phyloP scores from a whole-genome alignment of 306 rosid genomes.

The Cicer pinnatifidum region DNA sequence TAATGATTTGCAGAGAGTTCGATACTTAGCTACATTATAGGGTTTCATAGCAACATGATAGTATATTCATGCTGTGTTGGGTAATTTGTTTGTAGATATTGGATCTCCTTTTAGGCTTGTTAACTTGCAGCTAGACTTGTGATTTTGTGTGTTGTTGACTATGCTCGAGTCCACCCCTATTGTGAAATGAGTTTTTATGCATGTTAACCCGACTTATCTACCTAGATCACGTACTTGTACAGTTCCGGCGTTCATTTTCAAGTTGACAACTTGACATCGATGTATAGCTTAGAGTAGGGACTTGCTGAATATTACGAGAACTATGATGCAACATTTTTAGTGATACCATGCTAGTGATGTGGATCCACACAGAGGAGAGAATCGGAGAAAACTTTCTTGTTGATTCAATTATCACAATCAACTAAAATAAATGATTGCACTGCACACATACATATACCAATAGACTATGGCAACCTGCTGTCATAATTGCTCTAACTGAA shows the following conservation, averaged over 20 bases:
- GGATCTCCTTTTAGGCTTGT: too few relatives aligned
- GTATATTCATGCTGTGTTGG: too few relatives aligned
- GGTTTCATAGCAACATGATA: too few relatives aligned
- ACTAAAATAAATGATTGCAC: background rate
- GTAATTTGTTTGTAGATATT: too few relatives aligned
- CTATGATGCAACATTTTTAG: background rate
- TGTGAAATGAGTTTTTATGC: slow-evolving; percentile 7
- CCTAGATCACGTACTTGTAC: background rate
- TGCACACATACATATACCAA: background rate
- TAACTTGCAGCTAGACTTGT: background rate
- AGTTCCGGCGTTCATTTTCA: background rate
- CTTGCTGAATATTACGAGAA: slow-evolving; percentile 9
- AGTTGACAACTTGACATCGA: background rate
- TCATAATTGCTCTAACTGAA: background rate
- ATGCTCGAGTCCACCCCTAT: background rate
- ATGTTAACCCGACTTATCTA: background rate
- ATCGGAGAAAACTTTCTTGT: background rate
- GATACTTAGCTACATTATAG: too few relatives aligned
- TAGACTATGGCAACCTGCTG: background rate
- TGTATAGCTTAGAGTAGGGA: background rate
- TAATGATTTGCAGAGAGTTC: background rate
- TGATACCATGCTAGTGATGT: slow-evolving; percentile 3
- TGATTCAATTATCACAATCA: background rate
- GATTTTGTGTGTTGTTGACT: slow-evolving; percentile 8
- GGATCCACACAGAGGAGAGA: background rate